Evolutionary conservation across 2,329 filamentous ascomycete genomes (phyloP), one percentile per base, ranked within the genome.

Genomic region (Fusarium musae): DNA sequence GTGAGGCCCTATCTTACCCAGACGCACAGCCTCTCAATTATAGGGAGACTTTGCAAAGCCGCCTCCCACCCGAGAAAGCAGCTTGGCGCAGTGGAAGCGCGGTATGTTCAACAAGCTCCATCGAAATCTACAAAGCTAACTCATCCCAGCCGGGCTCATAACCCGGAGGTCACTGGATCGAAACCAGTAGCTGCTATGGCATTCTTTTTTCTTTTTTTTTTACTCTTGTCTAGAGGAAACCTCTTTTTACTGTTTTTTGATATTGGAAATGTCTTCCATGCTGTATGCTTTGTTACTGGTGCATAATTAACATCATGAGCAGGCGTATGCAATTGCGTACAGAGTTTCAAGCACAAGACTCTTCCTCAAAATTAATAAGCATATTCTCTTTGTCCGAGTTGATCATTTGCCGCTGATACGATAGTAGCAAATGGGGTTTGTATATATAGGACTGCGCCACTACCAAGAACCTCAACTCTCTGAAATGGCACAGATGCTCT

Each of bases 11-110:
- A 3, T 28, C 16, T 37, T 21, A 6, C 19, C 17, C 11, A 53
- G 17, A 28, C 12, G 12, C 17, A 36, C 2, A 36, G 17, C 16
- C 6, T 21, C 23, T 15, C 2, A 16, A 39, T 10, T 2, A 28
- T 53, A 53, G 11, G 9, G 9, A 6, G 17, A 37, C 16, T 26
- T 53, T 39, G 19, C 34, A 21, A 28, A 39, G 10, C 19, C 13
- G 23, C 50, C 50, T 37, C 23, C 37, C 34, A 53, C 50, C 50
- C 63, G 49, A 49, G 28, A 68, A 68, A 68, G 65, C 65, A 68
- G 63, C 63, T 68, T 68, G 65, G 65, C 65, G 65, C 65, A 68
- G 65, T 68, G 65, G 65, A 68, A 68, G 65, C 65, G 65, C 65
- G 63, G 65, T 68, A 67, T 43, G 65, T 68, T 42, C 10, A 53